These are phyloP conservation scores for Jimgerdemannia flammicorona DNA, from an alignment of 192 early-diverging fungal species.

Conservation along the genomic window DNA sequence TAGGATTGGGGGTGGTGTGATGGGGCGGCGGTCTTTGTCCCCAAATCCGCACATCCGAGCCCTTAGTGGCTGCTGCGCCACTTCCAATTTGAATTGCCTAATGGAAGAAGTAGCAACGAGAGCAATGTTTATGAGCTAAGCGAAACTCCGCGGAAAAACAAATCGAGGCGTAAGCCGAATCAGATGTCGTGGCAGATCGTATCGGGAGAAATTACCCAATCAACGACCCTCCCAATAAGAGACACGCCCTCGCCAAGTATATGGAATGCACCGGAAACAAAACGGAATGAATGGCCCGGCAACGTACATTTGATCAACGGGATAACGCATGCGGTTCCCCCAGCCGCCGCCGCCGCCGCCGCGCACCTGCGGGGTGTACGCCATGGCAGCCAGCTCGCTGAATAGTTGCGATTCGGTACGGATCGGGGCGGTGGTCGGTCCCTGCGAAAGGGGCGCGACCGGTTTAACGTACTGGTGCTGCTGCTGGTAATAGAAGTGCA, in stretches of 20 bases:
- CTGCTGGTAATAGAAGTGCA: background rate
- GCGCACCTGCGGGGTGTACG: background rate
- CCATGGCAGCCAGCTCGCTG: background rate
- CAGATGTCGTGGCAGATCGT: too few species aligned
- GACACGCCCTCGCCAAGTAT: too few species aligned
- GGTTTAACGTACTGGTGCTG: background rate
- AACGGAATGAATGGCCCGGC: too few species aligned
- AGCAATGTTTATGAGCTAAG: too few species aligned
- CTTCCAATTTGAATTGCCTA: conserved; percentile 48
- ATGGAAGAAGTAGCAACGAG: background rate
- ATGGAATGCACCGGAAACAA: too few species aligned
- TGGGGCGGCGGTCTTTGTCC: conserved; percentile 69
- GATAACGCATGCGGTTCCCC: background rate
- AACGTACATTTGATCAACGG: background rate
- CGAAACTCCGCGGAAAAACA: background rate
- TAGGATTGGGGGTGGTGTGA: conserved; percentile 67
- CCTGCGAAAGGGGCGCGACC: background rate
- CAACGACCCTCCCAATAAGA: too few species aligned
- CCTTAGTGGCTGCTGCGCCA: conserved; percentile 67
- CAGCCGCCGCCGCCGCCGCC: background rate
- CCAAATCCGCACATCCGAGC: conserved; percentile 81
- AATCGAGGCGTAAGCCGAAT: background rate
- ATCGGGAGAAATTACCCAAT: too few species aligned
- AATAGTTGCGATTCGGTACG: background rate
- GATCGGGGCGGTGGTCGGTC: background rate